Conservation (phyloP, 148 eudicot genomes). For the Polygonum aviculare region DNA sequence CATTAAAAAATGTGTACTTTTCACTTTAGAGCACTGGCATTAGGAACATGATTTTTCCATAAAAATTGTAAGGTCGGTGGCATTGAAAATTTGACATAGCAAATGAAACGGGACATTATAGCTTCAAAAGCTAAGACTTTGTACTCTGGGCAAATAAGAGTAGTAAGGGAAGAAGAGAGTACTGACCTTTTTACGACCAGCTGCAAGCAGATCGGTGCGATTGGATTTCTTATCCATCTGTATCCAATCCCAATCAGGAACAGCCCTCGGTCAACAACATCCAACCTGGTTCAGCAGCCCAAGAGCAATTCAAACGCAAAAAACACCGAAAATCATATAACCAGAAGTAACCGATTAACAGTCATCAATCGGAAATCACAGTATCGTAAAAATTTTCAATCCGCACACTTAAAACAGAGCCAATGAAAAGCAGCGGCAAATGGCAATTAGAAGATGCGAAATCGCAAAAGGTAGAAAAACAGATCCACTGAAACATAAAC, state of each 20-base stretch:
- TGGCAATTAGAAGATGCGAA: not conserved
- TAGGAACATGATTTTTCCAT: too few species aligned
- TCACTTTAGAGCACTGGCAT: not conserved
- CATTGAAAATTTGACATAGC: not conserved
- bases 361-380: not conserved
- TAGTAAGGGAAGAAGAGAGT: not conserved
- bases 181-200: conserved; percentile 86
- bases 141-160: not conserved
- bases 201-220: conserved; percentile 86
- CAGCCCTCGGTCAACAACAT: conserved; percentile 17
- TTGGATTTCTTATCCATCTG: conserved; percentile 77
- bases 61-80: not conserved
- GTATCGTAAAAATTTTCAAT: not conserved
- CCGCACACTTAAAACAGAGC: not conserved
- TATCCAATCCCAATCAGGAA: conserved; percentile 15
- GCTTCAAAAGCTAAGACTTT: not conserved
- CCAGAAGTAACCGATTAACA: not conserved
- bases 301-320: not conserved
- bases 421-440: not conserved
- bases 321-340: not conserved
- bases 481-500: not conserved
- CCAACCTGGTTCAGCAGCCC: conserved; percentile 12
- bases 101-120: not conserved
- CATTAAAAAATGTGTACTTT: not conserved
- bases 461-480: not conserved